Conservation (phyloP, 1,284 basidiomycete species). For the Ceratobasidium sp. region DNA sequence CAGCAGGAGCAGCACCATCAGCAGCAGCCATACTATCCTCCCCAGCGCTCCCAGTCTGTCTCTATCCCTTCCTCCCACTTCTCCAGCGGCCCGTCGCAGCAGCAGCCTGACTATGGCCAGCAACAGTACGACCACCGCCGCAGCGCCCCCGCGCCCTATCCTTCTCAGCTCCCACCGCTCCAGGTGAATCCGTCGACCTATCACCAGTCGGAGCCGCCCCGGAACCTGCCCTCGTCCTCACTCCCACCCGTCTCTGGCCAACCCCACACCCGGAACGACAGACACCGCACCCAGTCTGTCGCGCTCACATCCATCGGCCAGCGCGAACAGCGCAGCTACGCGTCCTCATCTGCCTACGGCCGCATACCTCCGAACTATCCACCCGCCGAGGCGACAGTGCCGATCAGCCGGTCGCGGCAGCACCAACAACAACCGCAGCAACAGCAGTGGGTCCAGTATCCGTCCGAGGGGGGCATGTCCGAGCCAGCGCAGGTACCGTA, state of each 20-base stretch:
- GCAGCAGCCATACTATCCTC: neutral
- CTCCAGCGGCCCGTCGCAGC: neutral
- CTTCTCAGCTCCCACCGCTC: slow-evolving; percentile 1
- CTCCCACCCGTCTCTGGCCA: neutral
- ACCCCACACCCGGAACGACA: neutral
- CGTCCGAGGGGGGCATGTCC: neutral
- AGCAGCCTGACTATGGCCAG: slow-evolving; percentile 11
- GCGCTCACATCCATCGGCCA: slow-evolving; percentile 30
- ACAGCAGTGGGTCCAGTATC: neutral
- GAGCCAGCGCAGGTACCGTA: slow-evolving; percentile 25
- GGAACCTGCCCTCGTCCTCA: slow-evolving; percentile 24
- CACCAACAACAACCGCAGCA: neutral
- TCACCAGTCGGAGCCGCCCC: slow-evolving; percentile 11
- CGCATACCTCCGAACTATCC: neutral
- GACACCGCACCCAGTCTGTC: slow-evolving; percentile 20
- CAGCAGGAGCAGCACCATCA: slow-evolving; percentile 7
- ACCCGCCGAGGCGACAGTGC: slow-evolving; percentile 2
- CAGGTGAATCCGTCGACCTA: slow-evolving; percentile 28
- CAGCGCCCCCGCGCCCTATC: neutral
- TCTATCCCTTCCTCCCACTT: slow-evolving; percentile 17
- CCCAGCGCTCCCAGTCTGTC: slow-evolving; percentile 26
- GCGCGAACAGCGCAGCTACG: slow-evolving; percentile 1
- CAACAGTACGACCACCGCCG: slow-evolving; percentile 15
- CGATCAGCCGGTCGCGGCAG: neutral
- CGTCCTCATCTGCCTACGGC: neutral